phyloP scores from a whole-genome alignment of 169 alveolate genomes.

The Perkinsus marinus region DNA sequence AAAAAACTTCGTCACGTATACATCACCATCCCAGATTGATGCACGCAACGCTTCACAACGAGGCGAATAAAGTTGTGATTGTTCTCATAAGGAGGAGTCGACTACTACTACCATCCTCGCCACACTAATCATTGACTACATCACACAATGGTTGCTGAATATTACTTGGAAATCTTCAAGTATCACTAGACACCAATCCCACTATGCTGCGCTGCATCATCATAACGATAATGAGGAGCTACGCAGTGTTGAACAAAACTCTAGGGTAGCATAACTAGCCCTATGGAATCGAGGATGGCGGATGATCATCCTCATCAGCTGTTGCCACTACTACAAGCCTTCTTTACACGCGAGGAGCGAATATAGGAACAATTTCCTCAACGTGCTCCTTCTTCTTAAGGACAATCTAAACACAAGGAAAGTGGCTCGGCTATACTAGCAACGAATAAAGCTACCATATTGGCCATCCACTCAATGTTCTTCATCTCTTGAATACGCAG shows the following conservation, averaged over 20 bases:
- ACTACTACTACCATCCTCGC: background rate
- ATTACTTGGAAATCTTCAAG: background rate
- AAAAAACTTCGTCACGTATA: background rate
- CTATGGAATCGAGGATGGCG: background rate
- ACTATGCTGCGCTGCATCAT: background rate
- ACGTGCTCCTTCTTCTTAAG: constrained; percentile 61
- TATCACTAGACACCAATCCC: background rate
- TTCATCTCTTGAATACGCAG: constrained; percentile 94
- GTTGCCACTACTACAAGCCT: background rate
- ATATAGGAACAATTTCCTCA: constrained; percentile 61
- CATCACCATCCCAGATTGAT: background rate
- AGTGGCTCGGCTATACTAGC: background rate
- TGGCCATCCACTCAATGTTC: constrained; percentile 91
- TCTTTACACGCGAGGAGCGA: constrained; percentile 36
- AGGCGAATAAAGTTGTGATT: background rate
- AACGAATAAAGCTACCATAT: constrained; percentile 62
- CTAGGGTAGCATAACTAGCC: background rate
- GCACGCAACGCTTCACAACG: too few relatives aligned
- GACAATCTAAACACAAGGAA: constrained; percentile 13
- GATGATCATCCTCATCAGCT: background rate
- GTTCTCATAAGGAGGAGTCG: background rate
- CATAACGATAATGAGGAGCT: background rate
- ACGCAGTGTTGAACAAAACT: background rate
- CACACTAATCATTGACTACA: background rate
- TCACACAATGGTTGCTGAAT: background rate